A percentile compares a stretch with the other conserved stretches of the same genome.
Conservation (phyloP, 805 yeast genomes). For the Pichia paraexigua region DNA sequence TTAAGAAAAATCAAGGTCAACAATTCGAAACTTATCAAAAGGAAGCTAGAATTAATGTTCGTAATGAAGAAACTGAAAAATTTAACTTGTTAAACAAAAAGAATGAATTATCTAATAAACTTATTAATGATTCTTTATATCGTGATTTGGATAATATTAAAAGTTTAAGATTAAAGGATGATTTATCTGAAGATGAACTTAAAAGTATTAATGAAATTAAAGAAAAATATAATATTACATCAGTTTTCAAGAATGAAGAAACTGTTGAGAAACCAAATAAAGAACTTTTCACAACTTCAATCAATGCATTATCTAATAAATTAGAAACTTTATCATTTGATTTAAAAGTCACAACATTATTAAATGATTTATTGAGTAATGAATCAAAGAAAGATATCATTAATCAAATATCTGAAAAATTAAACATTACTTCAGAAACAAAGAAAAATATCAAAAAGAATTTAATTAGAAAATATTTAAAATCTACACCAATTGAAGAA, state of each 20-base stretch:
- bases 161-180: slow-evolving; percentile 13
- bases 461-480: slow-evolving; percentile 53
- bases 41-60: slow-evolving; percentile 61
- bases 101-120: slow-evolving; percentile 29
- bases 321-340: slow-evolving; percentile 16
- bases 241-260: slow-evolving; percentile 17
- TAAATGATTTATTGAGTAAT: slow-evolving; percentile 19
- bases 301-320: slow-evolving; percentile 18
- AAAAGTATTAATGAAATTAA: slow-evolving; percentile 32
- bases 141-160: slow-evolving; percentile 23
- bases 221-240: slow-evolving; percentile 23
- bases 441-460: slow-evolving; percentile 60
- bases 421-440: slow-evolving; percentile 33
- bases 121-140: slow-evolving; percentile 20
- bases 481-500: slow-evolving; percentile 21
- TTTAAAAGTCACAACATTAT: slow-evolving; percentile 13
- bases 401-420: slow-evolving; percentile 27
- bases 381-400: slow-evolving; percentile 29
- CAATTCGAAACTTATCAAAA: slow-evolving; percentile 75
- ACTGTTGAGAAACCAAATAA: slow-evolving; percentile 12
- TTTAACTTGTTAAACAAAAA: slow-evolving; percentile 46
- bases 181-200: slow-evolving; percentile 25
- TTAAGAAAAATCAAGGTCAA: slow-evolving; percentile 82
- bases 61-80: slow-evolving; percentile 54
- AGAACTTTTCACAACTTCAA: slow-evolving; percentile 25